Evolutionary conservation across 2,329 filamentous ascomycete species (phyloP), one percentile per base, ranked within the genome.

Genomic region (Nectriaceae sp.): DNA sequence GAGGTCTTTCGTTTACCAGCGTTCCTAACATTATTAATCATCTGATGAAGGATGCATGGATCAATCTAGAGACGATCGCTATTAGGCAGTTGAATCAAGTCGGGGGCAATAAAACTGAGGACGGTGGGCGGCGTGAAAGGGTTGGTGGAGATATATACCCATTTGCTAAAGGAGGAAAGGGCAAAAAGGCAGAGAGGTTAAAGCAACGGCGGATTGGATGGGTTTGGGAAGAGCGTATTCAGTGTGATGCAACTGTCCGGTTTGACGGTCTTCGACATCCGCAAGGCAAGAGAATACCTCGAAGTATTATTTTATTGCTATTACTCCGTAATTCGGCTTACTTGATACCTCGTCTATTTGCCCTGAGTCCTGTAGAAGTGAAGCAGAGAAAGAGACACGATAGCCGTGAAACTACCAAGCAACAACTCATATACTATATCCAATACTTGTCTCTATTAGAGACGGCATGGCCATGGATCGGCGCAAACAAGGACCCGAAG

Each of bases 101-200:
- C 39, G 18, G 42, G 43, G 18, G 49, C 49, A 50, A 16, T 6
- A 36, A 36, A 19, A 36, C 8, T n/a, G 16, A 36, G 33, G 13
- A 36, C n/a, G 13, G 16, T 10, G 33, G 33, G 33, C 13, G 33
- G 33, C 33, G 33, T 15, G 33, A 53, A 44, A 50, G 54, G 50
- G 60, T 56, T 63, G 54, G 22, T 46, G 52, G 62, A 54, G 50
- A 64, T 62, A 64, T 66, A 66, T 66, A 66, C 64, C 64, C 64
- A 63, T 60, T 65, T 66, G 52, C 53, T 55, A 53, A 46, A 46
- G 44, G 48, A 58, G 39, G 47, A 40, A 13, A 29, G 13, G 42
- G 48, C 41, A 16, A 47, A 31, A 44, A 50, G 44, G 43, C 46
- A 40, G 31, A 38, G 44, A 11, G 40, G 43, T 21, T 16, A 36